phyloP scores from a whole-genome alignment of 23 red algal species.

The Gracilaria caudata region DNA sequence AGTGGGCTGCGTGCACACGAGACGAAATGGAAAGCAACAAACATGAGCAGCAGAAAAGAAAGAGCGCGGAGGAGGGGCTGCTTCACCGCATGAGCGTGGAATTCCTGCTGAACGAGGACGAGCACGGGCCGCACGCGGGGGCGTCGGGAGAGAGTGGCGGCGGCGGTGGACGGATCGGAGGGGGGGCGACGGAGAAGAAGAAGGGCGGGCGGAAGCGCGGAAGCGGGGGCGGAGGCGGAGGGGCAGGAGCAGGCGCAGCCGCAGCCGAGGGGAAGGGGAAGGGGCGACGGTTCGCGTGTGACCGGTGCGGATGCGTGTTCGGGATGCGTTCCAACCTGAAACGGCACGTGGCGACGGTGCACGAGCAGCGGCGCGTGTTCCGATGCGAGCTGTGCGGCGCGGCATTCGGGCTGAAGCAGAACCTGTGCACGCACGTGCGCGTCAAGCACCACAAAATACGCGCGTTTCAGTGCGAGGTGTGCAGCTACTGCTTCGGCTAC shows the following conservation, averaged over 20 bases:
- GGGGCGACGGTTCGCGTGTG: slow-evolving; percentile 32
- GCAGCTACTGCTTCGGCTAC: slow-evolving; percentile 50
- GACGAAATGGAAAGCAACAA: neutral
- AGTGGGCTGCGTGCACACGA: no score
- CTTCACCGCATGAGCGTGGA: slow-evolving; percentile 48
- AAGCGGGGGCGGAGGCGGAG: neutral
- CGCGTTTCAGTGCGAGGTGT: slow-evolving; percentile 35
- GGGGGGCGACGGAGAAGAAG: neutral
- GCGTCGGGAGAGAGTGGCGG: neutral
- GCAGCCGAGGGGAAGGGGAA: neutral
- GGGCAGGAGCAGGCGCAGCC: neutral
- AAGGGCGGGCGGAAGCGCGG: neutral
- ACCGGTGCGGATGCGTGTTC: slow-evolving; percentile 26
- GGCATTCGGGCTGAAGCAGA: slow-evolving; percentile 66
- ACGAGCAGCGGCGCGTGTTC: slow-evolving; percentile 62
- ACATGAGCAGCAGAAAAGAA: neutral
- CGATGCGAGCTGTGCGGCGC: slow-evolving; percentile 50
- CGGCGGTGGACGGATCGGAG: neutral
- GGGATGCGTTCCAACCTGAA: slow-evolving; percentile 62
- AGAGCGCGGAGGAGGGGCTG: neutral
- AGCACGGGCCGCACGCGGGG: neutral
- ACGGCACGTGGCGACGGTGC: slow-evolving; percentile 62
- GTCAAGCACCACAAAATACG: slow-evolving; percentile 45
- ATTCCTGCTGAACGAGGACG: slow-evolving; percentile 30
- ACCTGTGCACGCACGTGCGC: slow-evolving; percentile 53